Conservation (phyloP, 1,139 yeast species). For the Yamadazyma aaseri region DNA sequence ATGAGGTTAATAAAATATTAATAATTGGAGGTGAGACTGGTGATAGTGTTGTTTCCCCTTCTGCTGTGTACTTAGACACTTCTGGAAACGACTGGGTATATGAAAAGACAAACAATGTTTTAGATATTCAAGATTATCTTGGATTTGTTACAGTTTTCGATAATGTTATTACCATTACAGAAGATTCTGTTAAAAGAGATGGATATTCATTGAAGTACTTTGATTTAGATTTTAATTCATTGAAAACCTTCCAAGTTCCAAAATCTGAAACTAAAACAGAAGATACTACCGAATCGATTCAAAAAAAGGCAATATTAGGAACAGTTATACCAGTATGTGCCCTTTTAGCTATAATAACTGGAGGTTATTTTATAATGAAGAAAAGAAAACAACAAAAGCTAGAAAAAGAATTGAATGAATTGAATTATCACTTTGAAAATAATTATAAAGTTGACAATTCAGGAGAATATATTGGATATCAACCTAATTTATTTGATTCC, state of each 20-base stretch:
- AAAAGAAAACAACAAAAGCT: conserved; percentile 20
- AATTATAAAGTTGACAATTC: conserved; percentile 16
- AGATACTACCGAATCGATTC: conserved; percentile 12
- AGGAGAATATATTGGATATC: conserved; percentile 3
- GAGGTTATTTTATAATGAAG: conserved; percentile 19
- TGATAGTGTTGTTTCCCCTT: conserved; percentile 20
- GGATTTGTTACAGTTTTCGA: conserved; percentile 48
- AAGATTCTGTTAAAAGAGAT: conserved; percentile 13
- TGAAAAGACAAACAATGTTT: conserved; percentile 20
- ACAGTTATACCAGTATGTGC: conserved; percentile 34
- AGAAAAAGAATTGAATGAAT: conserved; percentile 25
- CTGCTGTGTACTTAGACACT: conserved; percentile 24
- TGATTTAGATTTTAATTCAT: conserved; percentile 18
- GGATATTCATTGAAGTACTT: conserved; percentile 11
- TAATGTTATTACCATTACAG: conserved; percentile 30
- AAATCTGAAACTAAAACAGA: conserved; percentile 6
- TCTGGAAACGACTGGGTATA: conserved; percentile 32
- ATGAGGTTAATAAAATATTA: conserved; percentile 26
- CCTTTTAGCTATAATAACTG: conserved; percentile 18
- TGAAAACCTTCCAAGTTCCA: conserved; percentile 17
- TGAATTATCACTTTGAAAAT: conserved; percentile 37
- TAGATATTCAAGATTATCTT: conserved; percentile 26
- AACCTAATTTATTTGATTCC: conserved; percentile 28
- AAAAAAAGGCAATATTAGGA: conserved; percentile 34
- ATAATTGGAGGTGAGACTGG: conserved; percentile 37